These are phyloP conservation scores for Cucumis melo DNA, from an alignment of 306 rosid species.

Conservation along the genomic window DNA sequence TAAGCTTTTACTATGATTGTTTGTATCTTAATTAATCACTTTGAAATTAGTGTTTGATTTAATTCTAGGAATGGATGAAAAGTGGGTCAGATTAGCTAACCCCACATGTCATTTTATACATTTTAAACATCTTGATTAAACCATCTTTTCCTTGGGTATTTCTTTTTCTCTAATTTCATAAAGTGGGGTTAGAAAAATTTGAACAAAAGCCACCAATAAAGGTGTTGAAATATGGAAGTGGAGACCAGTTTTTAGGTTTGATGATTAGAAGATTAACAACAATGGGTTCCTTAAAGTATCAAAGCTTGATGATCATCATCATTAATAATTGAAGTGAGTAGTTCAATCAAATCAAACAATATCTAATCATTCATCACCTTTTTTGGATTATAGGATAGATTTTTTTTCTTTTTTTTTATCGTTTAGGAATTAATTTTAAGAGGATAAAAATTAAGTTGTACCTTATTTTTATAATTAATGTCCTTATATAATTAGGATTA, in stretches of 20 bases:
- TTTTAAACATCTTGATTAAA: background rate
- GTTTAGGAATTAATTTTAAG: too few species aligned
- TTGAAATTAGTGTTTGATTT: background rate
- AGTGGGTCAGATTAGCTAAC: background rate
- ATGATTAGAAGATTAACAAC: background rate
- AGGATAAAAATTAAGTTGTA: too few species aligned
- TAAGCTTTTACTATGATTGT: background rate
- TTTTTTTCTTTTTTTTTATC: too few species aligned
- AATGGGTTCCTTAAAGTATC: background rate
- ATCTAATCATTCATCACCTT: too few species aligned
- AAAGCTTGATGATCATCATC: too few species aligned
- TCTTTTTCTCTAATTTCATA: background rate
- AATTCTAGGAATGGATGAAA: background rate
- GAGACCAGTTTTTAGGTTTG: background rate
- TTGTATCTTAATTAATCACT: background rate
- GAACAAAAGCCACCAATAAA: background rate
- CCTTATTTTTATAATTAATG: too few species aligned
- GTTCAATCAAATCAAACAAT: too few species aligned
- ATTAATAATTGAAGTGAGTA: too few species aligned
- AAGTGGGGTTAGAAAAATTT: background rate
- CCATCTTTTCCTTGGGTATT: background rate
- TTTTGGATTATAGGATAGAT: too few species aligned
- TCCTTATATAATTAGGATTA: too few species aligned
- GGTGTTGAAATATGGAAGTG: background rate
- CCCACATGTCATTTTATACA: background rate